These are phyloP conservation scores for Sporothrix curviconia DNA, from an alignment of 2,329 filamentous ascomycete species.

Conservation along the genomic window DNA sequence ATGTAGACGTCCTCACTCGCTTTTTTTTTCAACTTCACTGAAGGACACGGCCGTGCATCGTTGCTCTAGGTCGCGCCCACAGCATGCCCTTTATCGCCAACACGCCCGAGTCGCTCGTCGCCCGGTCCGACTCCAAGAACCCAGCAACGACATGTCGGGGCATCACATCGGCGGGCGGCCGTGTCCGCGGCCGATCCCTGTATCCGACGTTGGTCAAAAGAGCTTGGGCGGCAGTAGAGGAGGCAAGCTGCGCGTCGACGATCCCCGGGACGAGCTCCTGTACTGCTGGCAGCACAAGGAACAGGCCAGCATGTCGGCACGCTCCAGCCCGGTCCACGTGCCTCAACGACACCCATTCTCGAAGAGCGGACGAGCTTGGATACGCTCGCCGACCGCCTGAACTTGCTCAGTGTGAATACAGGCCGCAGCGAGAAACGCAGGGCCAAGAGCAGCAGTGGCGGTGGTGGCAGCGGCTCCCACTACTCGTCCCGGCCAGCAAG, in stretches of 20 bases:
- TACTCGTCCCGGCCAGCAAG: no score
- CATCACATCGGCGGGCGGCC: slow-evolving; percentile 74
- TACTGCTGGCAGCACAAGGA: slow-evolving; percentile 97
- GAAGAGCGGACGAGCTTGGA: slow-evolving; percentile 73
- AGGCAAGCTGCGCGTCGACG: slow-evolving; percentile 35
- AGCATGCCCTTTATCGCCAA: slow-evolving; percentile 61
- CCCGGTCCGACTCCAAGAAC: slow-evolving; percentile 77
- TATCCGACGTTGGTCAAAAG: slow-evolving; percentile 27
- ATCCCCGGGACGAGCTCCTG: slow-evolving; percentile 52
- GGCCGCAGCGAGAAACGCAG: slow-evolving; percentile 21
- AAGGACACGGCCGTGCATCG: no score
- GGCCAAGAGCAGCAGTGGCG: no score
- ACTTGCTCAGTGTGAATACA: slow-evolving; percentile 57
- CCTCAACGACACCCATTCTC: slow-evolving; percentile 45
- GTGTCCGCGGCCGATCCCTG: slow-evolving; percentile 66
- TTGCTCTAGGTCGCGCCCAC: no score
- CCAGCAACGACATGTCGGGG: slow-evolving; percentile 81
- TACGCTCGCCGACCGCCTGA: slow-evolving; percentile 73
- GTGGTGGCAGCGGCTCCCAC: no score
- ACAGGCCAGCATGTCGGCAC: slow-evolving; percentile 55
- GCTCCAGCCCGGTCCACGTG: slow-evolving; percentile 38
- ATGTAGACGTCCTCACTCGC: no score
- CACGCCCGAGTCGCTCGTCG: slow-evolving; percentile 75
- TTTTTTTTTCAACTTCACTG: no score
- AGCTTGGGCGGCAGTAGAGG: slow-evolving; percentile 14